Conservation (phyloP, 805 yeast genomes). For the Ogataea pini region DNA sequence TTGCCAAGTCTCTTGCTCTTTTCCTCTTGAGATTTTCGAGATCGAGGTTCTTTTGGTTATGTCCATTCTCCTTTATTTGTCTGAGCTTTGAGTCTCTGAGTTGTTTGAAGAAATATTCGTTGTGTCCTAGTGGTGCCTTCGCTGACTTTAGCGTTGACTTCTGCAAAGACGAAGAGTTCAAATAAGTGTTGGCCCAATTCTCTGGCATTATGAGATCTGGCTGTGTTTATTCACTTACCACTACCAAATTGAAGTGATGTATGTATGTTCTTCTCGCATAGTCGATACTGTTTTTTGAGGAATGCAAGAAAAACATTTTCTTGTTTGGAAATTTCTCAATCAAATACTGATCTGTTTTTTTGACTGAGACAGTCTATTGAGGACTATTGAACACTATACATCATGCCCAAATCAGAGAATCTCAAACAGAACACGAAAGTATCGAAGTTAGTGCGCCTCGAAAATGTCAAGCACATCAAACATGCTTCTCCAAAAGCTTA, state of each 20-base stretch:
- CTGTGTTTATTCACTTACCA: not conserved
- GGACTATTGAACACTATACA: no score
- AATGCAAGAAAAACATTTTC: no score
- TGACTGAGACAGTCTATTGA: no score
- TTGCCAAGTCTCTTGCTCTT: conserved; percentile 86
- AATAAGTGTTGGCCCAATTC: conserved; percentile 15
- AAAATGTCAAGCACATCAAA: conserved; percentile 45
- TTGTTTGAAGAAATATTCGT: conserved; percentile 20
- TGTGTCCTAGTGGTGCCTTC: conserved; percentile 24
- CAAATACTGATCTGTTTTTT: not conserved
- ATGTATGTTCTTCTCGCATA: no score
- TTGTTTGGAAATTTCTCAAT: no score
- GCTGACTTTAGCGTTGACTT: conserved; percentile 5
- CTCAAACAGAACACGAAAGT: not conserved
- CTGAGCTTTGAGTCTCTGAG: conserved; percentile 17
- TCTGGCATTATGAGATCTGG: not conserved
- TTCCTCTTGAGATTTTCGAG: conserved; percentile 47
- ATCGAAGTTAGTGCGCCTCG: conserved; percentile 9
- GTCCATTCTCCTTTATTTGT: not conserved
- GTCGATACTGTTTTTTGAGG: no score
- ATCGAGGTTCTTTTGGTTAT: conserved; percentile 17
- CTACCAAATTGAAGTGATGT: no score
- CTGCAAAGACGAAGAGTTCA: not conserved
- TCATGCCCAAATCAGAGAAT: not conserved
- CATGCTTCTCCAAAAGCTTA: conserved; percentile 54